Evolutionary conservation across 2,329 filamentous ascomycete species (phyloP), one percentile per base, ranked within the genome.

Genomic region (Cladophialophora yegresii): DNA sequence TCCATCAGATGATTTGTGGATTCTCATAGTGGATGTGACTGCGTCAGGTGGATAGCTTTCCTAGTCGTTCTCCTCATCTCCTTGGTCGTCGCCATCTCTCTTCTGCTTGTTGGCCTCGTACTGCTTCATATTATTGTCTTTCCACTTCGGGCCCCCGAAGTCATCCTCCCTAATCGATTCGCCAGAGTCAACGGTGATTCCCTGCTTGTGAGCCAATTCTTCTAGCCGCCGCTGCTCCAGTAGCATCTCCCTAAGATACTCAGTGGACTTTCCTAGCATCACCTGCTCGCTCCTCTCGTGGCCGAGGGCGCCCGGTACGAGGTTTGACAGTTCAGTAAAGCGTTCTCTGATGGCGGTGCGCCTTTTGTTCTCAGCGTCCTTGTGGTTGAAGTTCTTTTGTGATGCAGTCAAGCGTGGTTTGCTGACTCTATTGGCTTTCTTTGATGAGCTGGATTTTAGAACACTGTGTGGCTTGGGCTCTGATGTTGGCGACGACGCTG

Each of bases 231-330:
- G 81, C 20, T 88, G 81, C 73, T 85, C 83, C 54, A 81, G 78
- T 8, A 91, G 76, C 73, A 88, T 81, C 66, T 86, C 78, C 49
- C 81, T 81, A 73, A 90, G 87, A 67, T 83, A 89, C 13, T 88
- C 86, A 32, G 89, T 85, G 0, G 88, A 89, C 69, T 84, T 84
- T 67, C 87, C 86, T 23, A 96, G 81, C n/a, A 96, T 91, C 20
- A 92, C 82, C 30, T 90, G 91, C 76, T 96, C 92, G 68, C 91
- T 95, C 53, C 92, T 87, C 0, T 90, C 92, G 73, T 93, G 89
- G 0, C 92, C 92, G 71, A 91, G 85, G 59, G 96, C 82, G 0
- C 90, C 91, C 0, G 92, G 92, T 0, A 96, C 91, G 33, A 96
- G 83, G 59, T 88, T 85, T 16, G 90, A 90, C 28, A 96, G 83